These are phyloP conservation scores for Reutealis trisperma DNA, from an alignment of 345 rosid genomes.

Conservation along the genomic window DNA sequence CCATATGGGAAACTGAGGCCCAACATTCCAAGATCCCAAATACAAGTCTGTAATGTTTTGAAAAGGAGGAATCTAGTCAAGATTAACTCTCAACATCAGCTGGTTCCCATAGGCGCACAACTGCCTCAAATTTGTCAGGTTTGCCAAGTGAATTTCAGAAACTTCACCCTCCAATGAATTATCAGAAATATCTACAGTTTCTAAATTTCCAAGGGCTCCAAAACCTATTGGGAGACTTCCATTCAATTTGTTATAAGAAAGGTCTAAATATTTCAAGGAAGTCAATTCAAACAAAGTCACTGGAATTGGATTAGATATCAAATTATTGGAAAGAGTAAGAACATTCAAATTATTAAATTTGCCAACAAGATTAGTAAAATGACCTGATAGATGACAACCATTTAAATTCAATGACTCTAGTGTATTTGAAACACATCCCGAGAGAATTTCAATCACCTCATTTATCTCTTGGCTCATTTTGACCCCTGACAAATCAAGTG, in stretches of 20 bases:
- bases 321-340: constrained; percentile 6
- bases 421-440: background rate
- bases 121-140: constrained; percentile 18
- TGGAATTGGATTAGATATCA: constrained; percentile 25
- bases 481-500: background rate
- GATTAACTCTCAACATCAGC: background rate
- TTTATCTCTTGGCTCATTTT: background rate
- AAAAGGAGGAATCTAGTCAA: constrained; percentile 4
- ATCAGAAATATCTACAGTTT: background rate
- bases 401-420: background rate
- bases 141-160: constrained; percentile 25
- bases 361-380: constrained; percentile 11
- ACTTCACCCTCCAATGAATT: constrained; percentile 27
- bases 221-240: constrained; percentile 24
- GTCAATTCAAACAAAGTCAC: background rate
- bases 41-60: background rate
- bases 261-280: background rate
- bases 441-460: background rate
- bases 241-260: background rate
- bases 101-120: background rate
- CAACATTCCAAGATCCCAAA: constrained; percentile 1
- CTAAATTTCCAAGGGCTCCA: constrained; percentile 8
- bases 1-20: constrained; percentile 1
- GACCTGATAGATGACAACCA: constrained; percentile 1
- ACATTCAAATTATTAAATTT: constrained; percentile 6